phyloP scores from a whole-genome alignment of 768 basidiomycete species.

The Neoboletus brunneissimus region DNA sequence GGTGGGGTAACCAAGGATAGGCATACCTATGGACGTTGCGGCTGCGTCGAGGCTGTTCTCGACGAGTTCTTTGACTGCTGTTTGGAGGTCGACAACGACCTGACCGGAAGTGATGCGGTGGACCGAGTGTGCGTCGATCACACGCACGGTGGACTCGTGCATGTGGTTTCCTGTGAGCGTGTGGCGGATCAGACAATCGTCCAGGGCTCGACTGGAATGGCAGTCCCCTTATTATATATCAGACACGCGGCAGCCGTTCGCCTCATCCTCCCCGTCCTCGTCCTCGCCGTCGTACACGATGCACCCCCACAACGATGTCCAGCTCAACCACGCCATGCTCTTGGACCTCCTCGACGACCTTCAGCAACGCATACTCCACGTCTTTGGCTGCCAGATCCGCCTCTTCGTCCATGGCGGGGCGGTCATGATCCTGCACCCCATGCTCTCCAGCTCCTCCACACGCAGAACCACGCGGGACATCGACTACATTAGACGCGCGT shows the following conservation, averaged over 20 bases:
- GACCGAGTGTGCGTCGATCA: slow-evolving; percentile 75
- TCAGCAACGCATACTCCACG: slow-evolving; percentile 43
- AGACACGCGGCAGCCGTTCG: background rate
- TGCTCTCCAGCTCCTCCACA: slow-evolving; percentile 36
- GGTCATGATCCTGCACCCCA: slow-evolving; percentile 65
- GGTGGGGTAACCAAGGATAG: background rate
- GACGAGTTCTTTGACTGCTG: slow-evolving; percentile 92
- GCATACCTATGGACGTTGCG: slow-evolving; percentile 78
- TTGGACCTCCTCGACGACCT: slow-evolving; percentile 48
- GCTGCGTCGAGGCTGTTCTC: slow-evolving; percentile 96
- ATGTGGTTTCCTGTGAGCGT: slow-evolving; percentile 1
- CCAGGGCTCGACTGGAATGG: background rate
- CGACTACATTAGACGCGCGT: slow-evolving; percentile 63
- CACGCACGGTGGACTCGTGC: slow-evolving; percentile 34
- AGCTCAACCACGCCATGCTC: slow-evolving; percentile 36
- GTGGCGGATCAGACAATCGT: slow-evolving; percentile 1
- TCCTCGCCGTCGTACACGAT: slow-evolving; percentile 12
- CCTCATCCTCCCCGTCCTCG: background rate
- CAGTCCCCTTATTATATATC: background rate
- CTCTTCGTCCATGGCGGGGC: slow-evolving; percentile 72
- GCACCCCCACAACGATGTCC: slow-evolving; percentile 35
- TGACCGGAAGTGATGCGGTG: slow-evolving; percentile 94
- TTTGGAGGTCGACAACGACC: slow-evolving; percentile 90
- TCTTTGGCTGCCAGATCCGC: slow-evolving; percentile 52
- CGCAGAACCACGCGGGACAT: slow-evolving; percentile 62